Base-by-base conservation (phyloP, 2,329 filamentous ascomycete species). In the Exophiala sideris region DNA sequence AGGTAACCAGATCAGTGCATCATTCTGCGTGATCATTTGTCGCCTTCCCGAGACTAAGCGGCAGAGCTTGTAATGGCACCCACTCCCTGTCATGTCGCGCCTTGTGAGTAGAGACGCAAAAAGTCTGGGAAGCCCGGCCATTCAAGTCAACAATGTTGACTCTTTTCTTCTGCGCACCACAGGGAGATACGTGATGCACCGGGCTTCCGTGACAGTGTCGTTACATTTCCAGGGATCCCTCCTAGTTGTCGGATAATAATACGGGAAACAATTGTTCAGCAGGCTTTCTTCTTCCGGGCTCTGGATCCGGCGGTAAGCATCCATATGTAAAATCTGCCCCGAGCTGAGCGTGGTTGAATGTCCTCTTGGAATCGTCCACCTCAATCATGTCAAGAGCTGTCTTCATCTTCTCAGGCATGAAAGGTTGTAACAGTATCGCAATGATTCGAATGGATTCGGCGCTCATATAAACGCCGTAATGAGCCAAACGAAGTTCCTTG, bases 341-440 rank as follows among this genome's bases (percentile, higher is more conserved):
- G 24, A 85, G 72, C 21, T 62, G 67, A 4, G 89, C 86, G 67
- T 83, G 80, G 14, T 79, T 74, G 56, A 90, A 80, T 0, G 75
- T 80, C 52, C 92, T 79, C 48, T 80, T 81, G 8, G 80, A 76
- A 7, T 75, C 68, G 2, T 76, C 72, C 3, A 99, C 91, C 1
- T 88, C 86, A 7, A 99, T 75, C 65, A 86, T 80, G 67, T 96
- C 87, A 0, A 99, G 79, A 32, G 96, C 71, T 61, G 82, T 74
- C 9, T 73, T 71, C 44, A 89, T 81, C 70, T 95, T 95, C 38
- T 75, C 77, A 0, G 94, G 94, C 80, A 99, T 95, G 66, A 91
- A 89, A 1, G 94, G 91, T 70, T 96, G 91, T 41, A 99, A 75
- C 44, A 97, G 76, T 62, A 99, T 96, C 11, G 86, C 89, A 0